These are phyloP conservation scores for Amanita phalloides DNA, from an alignment of 768 basidiomycete genomes.

Conservation along the genomic window DNA sequence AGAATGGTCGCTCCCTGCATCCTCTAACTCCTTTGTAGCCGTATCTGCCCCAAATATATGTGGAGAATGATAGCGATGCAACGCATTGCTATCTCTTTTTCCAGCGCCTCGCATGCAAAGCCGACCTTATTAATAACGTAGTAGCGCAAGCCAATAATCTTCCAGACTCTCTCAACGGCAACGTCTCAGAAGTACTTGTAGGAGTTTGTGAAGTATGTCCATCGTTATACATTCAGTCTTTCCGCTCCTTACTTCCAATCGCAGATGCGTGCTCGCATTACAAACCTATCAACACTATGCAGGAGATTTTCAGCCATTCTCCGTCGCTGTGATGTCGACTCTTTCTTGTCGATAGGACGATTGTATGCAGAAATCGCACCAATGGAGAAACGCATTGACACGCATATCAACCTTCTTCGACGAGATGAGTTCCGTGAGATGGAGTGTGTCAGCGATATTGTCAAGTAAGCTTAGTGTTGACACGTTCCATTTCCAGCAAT, in stretches of 20 bases:
- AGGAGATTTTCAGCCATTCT: constrained; percentile 85
- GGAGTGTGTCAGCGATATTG: constrained; percentile 87
- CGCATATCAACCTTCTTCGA: constrained; percentile 77
- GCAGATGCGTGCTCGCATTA: constrained; percentile 78
- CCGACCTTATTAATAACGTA: constrained; percentile 75
- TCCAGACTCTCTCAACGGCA: constrained; percentile 74
- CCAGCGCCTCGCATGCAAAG: constrained; percentile 77
- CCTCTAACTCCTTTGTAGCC: constrained; percentile 36
- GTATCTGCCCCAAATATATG: constrained; percentile 84
- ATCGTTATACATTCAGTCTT: neutral
- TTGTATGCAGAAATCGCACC: constrained; percentile 77
- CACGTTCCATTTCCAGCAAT: neutral
- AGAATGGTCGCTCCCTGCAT: neutral
- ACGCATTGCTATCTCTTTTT: constrained; percentile 90
- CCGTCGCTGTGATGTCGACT: constrained; percentile 68
- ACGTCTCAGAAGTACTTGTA: constrained; percentile 80
- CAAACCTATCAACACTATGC: constrained; percentile 72
- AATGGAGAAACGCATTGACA: constrained; percentile 87
- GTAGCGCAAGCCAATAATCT: constrained; percentile 77
- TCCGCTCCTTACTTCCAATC: neutral
- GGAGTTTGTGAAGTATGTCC: constrained; percentile 80
- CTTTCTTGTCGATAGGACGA: constrained; percentile 78
- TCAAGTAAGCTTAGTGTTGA: constrained; percentile 46
- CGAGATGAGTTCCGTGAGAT: constrained; percentile 88
- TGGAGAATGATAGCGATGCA: constrained; percentile 82